Conservation (phyloP, 2,329 filamentous ascomycete species). For the Diaporthe humulicola region DNA sequence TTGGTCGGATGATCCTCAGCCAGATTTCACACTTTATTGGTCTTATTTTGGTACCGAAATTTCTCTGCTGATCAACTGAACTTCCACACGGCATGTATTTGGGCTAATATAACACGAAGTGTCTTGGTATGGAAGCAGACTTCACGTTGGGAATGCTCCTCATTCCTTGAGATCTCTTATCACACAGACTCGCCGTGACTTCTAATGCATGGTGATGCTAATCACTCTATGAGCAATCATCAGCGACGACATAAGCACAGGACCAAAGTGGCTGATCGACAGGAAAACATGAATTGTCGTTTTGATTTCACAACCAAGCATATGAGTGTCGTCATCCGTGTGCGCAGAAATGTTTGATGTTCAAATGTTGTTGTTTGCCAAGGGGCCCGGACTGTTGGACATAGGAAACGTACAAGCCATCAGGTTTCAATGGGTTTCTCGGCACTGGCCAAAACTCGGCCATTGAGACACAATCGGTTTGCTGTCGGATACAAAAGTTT, state of each 20-base stretch:
- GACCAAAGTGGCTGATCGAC: background rate
- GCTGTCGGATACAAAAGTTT: background rate
- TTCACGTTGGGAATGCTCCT: no score
- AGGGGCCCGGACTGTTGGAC: background rate
- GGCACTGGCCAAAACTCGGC: background rate
- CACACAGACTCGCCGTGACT: background rate
- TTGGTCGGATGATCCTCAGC: background rate
- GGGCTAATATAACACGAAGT: background rate
- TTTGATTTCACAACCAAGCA: no score
- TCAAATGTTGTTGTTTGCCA: constrained; percentile 21
- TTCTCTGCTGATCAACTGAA: background rate
- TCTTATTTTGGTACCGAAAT: background rate
- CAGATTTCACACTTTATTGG: no score
- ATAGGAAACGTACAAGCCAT: background rate
- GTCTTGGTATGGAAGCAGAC: background rate
- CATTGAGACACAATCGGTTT: background rate
- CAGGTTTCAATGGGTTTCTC: background rate
- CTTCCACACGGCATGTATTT: background rate
- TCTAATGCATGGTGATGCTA: no score
- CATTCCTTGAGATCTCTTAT: background rate
- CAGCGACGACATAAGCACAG: background rate
- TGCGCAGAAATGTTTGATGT: background rate
- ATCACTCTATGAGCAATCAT: background rate
- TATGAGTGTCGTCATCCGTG: background rate
- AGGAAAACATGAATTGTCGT: background rate